These are phyloP conservation scores for Rubus idaeus DNA, from an alignment of 306 rosid genomes.

Conservation along the genomic window DNA sequence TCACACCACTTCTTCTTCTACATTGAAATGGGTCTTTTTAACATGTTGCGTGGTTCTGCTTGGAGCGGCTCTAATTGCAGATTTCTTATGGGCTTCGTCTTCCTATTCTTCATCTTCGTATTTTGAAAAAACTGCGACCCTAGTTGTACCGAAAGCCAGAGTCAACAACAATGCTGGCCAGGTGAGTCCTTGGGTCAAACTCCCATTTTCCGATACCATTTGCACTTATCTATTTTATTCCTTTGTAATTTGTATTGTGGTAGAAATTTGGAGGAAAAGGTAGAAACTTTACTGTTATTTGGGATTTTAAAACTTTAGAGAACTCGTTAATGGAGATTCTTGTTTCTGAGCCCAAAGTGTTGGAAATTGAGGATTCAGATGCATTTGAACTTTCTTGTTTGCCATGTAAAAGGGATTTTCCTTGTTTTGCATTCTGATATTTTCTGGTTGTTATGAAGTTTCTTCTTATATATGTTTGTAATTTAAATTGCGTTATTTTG, in stretches of 20 bases:
- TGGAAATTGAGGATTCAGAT: not conserved
- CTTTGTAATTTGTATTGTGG: not conserved
- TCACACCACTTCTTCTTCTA: constrained; percentile 13
- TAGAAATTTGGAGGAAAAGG: not conserved
- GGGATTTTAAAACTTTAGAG: not conserved
- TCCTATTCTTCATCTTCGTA: constrained; percentile 29
- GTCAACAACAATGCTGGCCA: not conserved
- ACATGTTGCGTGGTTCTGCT: constrained; percentile 41
- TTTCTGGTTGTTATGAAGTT: constrained; percentile 1
- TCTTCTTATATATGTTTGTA: not conserved
- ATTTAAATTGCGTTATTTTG: not conserved
- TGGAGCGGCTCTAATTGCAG: constrained; percentile 42
- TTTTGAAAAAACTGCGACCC: constrained; percentile 24
- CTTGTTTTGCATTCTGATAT: not conserved
- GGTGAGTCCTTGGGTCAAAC: constrained; percentile 21
- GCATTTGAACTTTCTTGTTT: not conserved
- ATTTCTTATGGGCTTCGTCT: constrained; percentile 58
- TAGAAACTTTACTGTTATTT: not conserved
- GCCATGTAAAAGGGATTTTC: not conserved
- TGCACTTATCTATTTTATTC: not conserved
- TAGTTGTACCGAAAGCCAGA: constrained; percentile 31
- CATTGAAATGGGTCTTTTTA: constrained; percentile 37
- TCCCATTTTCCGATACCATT: not conserved
- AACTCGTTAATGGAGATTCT: not conserved
- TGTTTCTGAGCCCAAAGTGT: not conserved